These are phyloP conservation scores for Chrysopogon serrulatus DNA, from an alignment of 176 grass and related monocot genomes.

Conservation along the genomic window DNA sequence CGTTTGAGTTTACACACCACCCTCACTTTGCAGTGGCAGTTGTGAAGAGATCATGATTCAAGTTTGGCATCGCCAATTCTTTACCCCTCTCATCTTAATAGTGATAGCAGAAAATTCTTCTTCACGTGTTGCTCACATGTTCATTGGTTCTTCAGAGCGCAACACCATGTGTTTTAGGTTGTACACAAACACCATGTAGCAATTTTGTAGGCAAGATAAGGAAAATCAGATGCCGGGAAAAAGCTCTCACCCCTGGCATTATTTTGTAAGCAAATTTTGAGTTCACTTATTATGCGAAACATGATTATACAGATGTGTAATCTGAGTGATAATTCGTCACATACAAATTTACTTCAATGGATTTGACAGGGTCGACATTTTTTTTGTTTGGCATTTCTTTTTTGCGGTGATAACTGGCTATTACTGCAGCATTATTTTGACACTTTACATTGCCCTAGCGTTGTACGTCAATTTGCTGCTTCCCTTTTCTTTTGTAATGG, in stretches of 20 bases:
- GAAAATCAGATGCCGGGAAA: neutral
- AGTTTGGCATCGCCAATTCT: neutral
- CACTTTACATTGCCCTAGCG: neutral
- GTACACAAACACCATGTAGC: conserved; percentile 17
- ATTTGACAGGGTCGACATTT: neutral
- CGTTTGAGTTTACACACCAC: conserved; percentile 85
- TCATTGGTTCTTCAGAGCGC: conserved; percentile 15
- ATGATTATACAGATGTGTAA: conserved; percentile 10
- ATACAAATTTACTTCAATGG: neutral
- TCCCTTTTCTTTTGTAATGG: too few species aligned
- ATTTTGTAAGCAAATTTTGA: conserved; percentile 20
- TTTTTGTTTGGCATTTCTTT: neutral
- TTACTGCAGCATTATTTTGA: neutral
- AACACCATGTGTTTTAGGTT: conserved; percentile 17
- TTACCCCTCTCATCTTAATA: neutral
- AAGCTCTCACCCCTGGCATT: neutral
- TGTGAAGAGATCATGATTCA: conserved; percentile 74
- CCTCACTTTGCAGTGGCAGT: conserved; percentile 87
- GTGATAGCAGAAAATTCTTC: neutral
- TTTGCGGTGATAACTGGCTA: neutral
- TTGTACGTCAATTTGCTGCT: too few species aligned
- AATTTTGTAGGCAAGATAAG: conserved; percentile 39
- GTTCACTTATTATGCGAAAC: neutral
- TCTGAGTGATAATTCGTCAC: neutral
- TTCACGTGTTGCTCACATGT: neutral